Evolutionary conservation across 768 basidiomycete species (phyloP).

Genomic region (Porpolomopsis calyptriformis): DNA sequence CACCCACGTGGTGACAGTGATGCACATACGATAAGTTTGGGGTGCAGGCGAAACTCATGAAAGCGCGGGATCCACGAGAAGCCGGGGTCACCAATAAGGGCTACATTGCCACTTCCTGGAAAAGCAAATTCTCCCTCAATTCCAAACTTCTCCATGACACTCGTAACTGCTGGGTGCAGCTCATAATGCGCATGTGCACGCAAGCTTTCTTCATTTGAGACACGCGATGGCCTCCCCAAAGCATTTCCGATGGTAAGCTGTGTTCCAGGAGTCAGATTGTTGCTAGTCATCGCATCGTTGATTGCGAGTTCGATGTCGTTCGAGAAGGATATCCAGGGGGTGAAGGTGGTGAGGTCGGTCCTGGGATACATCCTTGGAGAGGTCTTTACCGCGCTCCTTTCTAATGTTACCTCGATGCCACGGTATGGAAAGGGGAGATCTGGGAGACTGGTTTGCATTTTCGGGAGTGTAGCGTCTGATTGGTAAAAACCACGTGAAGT

Average conservation of each 20-base stretch:
- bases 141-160: constrained; percentile 8
- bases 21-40: constrained; percentile 7
- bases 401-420: neutral
- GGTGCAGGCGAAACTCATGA: constrained; percentile 4
- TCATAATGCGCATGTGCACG: constrained; percentile 4
- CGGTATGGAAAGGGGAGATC: neutral
- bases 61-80: constrained; percentile 5
- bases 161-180: constrained; percentile 8
- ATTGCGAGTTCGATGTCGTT: constrained; percentile 1
- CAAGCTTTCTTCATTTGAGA: constrained; percentile 7
- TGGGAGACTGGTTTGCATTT: constrained; percentile 1
- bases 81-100: constrained; percentile 8
- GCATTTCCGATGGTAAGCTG: neutral
- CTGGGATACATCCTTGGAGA: constrained; percentile 1
- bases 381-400: neutral
- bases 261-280: neutral
- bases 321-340: neutral
- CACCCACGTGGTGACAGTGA: constrained; percentile 1
- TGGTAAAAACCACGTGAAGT: too few species aligned
- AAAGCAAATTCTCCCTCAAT: constrained; percentile 5
- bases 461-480: too few species aligned
- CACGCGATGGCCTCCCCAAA: neutral
- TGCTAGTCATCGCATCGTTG: neutral
- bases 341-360: constrained; percentile 2
- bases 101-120: constrained; percentile 2